Evolutionary conservation across 768 basidiomycete genomes (phyloP), one percentile per base, ranked within the genome.

Genomic region (Pulveroboletus sp.): DNA sequence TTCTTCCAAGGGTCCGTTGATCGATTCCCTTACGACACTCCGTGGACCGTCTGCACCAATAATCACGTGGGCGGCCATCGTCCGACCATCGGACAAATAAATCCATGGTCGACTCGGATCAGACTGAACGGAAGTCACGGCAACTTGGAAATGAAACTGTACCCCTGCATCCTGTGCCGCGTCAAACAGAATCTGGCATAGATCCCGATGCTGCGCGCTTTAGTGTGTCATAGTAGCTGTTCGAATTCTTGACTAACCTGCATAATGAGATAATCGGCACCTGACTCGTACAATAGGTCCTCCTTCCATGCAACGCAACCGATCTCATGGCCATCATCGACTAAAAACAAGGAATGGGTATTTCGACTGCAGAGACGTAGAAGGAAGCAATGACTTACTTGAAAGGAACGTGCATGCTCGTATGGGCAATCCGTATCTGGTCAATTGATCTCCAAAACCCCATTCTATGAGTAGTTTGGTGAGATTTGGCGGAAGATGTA

Each of bases 11-110:
- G 71, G 71, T 9, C 66, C 63, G 4, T 62, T 64, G 27, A 74
- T 58, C 3, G 75, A 58, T 19, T 69, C 54, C 17, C 65, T 64
- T 26, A 74, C 68, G 12, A 75, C 34, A 34, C 81, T 82, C 27
- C 68, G 63, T 44, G 74, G 72, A 12, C 85, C 84, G 61, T 86
- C 84, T 3, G 84, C 83, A 23, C 79, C 83, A 16, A 85, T 73
- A 42, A 85, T 66, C 29, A 84, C 64, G 58, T 85, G 82, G 5
- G 76, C 77, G 5, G 57, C 45, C 17, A 83, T 51, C 9, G 62
- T 64, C 43, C 78, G 74, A 20, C 81, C 82, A 37, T 65, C 70
- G 13, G 72, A 71, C 16, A 75, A 57, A 3, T 63, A 60, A 3
- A 76, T 65, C 5, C 66, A 59, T 4, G 65, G 63, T 2, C 51